phyloP scores from a whole-genome alignment of 140 eudicot genomes.

The Oenanthe javanica region DNA sequence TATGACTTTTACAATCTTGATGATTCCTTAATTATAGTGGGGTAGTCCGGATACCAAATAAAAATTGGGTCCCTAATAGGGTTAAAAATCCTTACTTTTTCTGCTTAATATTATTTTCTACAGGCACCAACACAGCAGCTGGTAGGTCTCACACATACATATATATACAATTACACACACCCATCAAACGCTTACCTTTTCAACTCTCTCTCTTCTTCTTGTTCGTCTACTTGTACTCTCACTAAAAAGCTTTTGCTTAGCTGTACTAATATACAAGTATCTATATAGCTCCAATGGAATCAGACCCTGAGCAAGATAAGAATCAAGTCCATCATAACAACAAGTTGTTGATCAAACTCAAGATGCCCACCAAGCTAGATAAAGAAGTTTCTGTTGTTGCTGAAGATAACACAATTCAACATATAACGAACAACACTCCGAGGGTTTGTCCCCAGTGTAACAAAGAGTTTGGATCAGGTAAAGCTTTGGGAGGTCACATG shows the following conservation, averaged over 20 bases:
- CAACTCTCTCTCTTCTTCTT: background rate
- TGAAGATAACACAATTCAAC: background rate
- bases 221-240: no score
- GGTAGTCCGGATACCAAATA: background rate
- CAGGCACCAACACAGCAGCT: background rate
- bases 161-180: background rate
- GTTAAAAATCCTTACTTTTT: background rate
- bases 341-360: background rate
- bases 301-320: no score
- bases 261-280: background rate
- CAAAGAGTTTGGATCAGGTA: constrained; percentile 58
- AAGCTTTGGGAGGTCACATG: constrained; percentile 91
- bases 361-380: background rate
- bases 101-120: background rate
- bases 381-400: no score
- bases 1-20: no score
- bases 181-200: background rate
- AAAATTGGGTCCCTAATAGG: background rate
- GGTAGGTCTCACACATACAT: constrained; percentile 6
- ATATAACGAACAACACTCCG: background rate
- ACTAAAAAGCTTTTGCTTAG: background rate
- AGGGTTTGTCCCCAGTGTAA: constrained; percentile 39
- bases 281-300: background rate
- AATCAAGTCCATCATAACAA: background rate
- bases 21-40: background rate